Percentiles rank a stretch among this genome's conserved stretches.
These are phyloP conservation scores for Apium graveolens DNA, from an alignment of 129 eudicot genomes.

Conservation along the genomic window DNA sequence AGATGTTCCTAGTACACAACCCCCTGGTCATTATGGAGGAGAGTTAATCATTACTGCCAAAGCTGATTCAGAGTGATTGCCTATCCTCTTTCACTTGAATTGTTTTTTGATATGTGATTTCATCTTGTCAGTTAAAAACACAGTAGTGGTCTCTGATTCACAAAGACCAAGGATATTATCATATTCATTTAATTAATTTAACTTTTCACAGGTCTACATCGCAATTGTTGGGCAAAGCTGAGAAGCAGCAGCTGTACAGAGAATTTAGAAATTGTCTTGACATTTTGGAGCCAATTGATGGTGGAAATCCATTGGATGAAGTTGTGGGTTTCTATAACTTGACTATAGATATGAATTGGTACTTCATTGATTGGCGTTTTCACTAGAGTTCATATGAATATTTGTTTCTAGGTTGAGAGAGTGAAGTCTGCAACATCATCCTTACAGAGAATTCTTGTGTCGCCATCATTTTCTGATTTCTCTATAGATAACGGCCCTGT, in stretches of 20 bases:
- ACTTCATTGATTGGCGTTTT: not conserved
- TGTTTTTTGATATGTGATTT: slow-evolving; percentile 17
- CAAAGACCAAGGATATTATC: slow-evolving; percentile 10
- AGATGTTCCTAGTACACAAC: slow-evolving; percentile 68
- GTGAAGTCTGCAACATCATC: slow-evolving; percentile 69
- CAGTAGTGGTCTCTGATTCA: not conserved
- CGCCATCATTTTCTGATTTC: slow-evolving; percentile 77
- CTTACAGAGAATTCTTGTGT: slow-evolving; percentile 64
- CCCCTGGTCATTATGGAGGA: slow-evolving; percentile 93
- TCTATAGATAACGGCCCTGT: slow-evolving; percentile 51
- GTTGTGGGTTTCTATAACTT: slow-evolving; percentile 46
- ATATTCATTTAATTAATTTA: slow-evolving; percentile 20
- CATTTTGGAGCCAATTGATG: slow-evolving; percentile 65
- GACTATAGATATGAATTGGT: slow-evolving; percentile 2
- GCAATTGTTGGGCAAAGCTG: slow-evolving; percentile 56
- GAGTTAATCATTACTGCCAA: slow-evolving; percentile 73
- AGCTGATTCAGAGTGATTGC: slow-evolving; percentile 79
- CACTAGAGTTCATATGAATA: slow-evolving; percentile 9
- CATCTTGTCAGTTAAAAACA: slow-evolving; percentile 8
- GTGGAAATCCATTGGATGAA: slow-evolving; percentile 65
- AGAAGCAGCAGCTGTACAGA: slow-evolving; percentile 63
- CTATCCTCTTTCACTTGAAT: slow-evolving; percentile 39
- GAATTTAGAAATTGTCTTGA: slow-evolving; percentile 78
- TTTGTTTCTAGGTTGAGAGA: slow-evolving; percentile 59
- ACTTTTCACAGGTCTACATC: slow-evolving; percentile 50